Evolutionary conservation across 805 yeast species (phyloP), one percentile per base, ranked within the genome.

Genomic region (Ogataea naganishii): DNA sequence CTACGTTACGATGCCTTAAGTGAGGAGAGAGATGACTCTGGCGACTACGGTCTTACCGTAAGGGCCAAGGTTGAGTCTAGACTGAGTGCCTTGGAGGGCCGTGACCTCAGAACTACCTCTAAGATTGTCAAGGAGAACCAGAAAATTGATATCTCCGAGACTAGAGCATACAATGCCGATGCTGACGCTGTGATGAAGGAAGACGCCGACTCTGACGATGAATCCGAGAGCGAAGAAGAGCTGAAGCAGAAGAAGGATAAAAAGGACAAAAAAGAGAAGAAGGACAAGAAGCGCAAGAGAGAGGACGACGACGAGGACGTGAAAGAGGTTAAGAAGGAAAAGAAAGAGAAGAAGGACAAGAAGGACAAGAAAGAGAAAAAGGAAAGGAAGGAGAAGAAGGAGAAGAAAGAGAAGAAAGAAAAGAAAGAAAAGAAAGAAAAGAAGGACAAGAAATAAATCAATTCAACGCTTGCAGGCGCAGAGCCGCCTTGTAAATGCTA

Each of bases 21-120:
- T 41, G 98, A 92, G 67, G 97, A 92, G 49, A 77, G 96, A 62
- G 94, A 85, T 47, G 97, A 92, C 52, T 74, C 84, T 39, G 96
- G 96, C 41, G 94, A 88, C 46, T 71, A 88, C 50, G 98, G 98
- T 52, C 68, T 84, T 46, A 80, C 78, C 44, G 89, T 82, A 44
- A 79, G 98, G 65, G 76, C 84, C 44, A 86, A 85, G 70, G 89
- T 92, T 48, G 98, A 92, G 65, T 72, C 84, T 36, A 80, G 98
- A 67, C 75, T 92, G 48, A 83, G 95, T 56, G 83, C 88, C 37
- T 69, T 92, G 45, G 98, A 92, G 65, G 98, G 98, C 45, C 84
- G 95, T 62, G 97, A 92, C 58, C 63, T 88, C 55, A 80, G 95
- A 67, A 80, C 95, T 24, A 78, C 94, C 27, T 75, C 94, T 33